Conservation (phyloP, 2,329 filamentous ascomycete species). For the Achaetomium macrosporum region DNA sequence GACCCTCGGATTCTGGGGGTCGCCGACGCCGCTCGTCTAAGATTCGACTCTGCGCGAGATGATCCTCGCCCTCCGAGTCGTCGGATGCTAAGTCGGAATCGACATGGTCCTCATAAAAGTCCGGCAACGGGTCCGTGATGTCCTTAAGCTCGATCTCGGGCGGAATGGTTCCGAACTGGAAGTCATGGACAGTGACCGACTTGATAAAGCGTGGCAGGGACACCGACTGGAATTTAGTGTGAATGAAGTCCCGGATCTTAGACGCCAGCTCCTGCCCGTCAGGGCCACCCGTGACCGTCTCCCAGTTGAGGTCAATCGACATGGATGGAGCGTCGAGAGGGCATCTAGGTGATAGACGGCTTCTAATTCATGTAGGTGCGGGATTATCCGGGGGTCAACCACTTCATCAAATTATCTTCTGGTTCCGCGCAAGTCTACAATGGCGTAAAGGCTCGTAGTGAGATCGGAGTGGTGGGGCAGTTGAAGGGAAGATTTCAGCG, state of each 20-base stretch:
- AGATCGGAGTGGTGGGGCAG: background rate
- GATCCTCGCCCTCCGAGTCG: constrained; percentile 42
- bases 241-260: constrained; percentile 85
- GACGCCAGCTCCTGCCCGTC: constrained; percentile 82
- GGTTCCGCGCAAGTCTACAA: background rate
- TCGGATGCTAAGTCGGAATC: constrained; percentile 56
- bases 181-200: constrained; percentile 88
- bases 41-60: constrained; percentile 31
- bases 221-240: constrained; percentile 91
- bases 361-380: background rate
- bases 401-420: too few relatives aligned
- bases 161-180: constrained; percentile 79
- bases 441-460: background rate
- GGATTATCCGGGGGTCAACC: background rate
- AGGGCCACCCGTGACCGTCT: constrained; percentile 79
- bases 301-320: constrained; percentile 98
- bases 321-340: constrained; percentile 41
- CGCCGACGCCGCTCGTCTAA: constrained; percentile 29
- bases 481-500: background rate
- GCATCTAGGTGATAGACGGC: background rate
- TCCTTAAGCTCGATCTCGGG: constrained; percentile 91
- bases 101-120: constrained; percentile 86
- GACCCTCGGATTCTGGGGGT: constrained; percentile 20
- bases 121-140: constrained; percentile 88
- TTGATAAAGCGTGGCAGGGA: constrained; percentile 92